Evolutionary conservation across 129 eudicot genomes (phyloP), one percentile per base, ranked within the genome.

Genomic region (Pulicaria dysenterica): DNA sequence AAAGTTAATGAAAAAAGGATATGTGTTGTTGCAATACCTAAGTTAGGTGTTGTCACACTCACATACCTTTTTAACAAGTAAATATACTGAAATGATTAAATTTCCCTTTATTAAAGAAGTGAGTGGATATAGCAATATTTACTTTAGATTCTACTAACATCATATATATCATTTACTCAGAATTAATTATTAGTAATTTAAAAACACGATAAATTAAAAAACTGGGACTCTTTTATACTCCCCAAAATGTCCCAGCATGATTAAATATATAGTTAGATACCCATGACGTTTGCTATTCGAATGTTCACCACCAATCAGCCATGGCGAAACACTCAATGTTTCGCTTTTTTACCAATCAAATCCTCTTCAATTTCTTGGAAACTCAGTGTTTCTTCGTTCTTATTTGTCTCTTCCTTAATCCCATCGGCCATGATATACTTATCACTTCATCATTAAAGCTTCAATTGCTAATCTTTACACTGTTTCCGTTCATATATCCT

Each of bases 311-410:
- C 77, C 77, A 78, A 78, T 70, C 34, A 78, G 43, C 54, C 72
- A 42, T 53, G 82, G 58, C 72, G 82, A 63, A 42, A 16, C 17
- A 36, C 72, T 41, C 82, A 50, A 78, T 62, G 82, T 42, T 53
- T 67, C 0, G 7, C 43, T 64, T 74, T 74, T 56, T 64, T 51
- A 42, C 73, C 73, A 74, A 63, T 12, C 64, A 50, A 46, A 74
- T 42, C 19, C 11, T 70, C 62, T 51, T 61, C 50, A 37, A 78
- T 70, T 70, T 78, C 82, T 70, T 54, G 82, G 49, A 51, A 61
- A 62, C 59, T 78, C 82, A 70, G 82, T 53, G 43, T 43, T 62
- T 45, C 15, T 3, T 78, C 70, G 70, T 70, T 60, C 37, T 77
- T 42, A 68, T 69, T 24, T 51, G 72, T 46, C 61, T 62, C 17